These are phyloP conservation scores for Curvularia spicifera DNA, from an alignment of 2,329 filamentous ascomycete species.

Conservation along the genomic window DNA sequence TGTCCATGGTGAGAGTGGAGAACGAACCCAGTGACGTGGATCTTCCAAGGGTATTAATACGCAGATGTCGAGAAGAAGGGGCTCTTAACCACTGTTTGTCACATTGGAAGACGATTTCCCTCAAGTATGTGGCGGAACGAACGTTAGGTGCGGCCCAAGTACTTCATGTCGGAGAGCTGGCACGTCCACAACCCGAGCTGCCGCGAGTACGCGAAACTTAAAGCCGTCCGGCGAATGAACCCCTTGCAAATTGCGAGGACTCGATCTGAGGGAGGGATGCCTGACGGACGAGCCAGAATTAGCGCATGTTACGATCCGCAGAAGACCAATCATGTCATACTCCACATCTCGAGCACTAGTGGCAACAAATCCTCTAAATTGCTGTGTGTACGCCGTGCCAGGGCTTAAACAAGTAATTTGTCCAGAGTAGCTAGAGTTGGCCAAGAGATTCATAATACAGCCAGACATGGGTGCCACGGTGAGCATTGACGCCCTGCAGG, in stretches of 20 bases:
- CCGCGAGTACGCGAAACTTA: constrained; percentile 10
- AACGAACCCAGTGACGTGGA: constrained; percentile 1
- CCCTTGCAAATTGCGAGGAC: not conserved
- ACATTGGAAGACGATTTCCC: not conserved
- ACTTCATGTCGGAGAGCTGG: constrained; percentile 1
- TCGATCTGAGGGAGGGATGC: constrained; percentile 3
- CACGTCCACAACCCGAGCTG: constrained; percentile 1
- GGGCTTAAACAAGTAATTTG: not conserved
- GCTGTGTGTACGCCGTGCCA: not conserved
- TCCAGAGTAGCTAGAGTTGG: not conserved
- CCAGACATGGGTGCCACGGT: not conserved
- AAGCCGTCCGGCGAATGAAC: constrained; percentile 6
- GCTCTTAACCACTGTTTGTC: not conserved
- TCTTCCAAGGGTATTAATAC: not conserved
- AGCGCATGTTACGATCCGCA: not conserved
- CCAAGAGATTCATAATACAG: not conserved
- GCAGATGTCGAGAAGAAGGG: not conserved
- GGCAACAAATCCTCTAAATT: not conserved
- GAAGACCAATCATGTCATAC: not conserved
- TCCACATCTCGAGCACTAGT: not conserved
- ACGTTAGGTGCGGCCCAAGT: constrained; percentile 4
- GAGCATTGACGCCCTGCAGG: not conserved
- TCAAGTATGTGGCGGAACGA: constrained; percentile 1
- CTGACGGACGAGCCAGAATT: constrained; percentile 10
- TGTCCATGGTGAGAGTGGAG: constrained; percentile 17